Evolutionary conservation across 2,329 filamentous ascomycete species (phyloP).

Genomic region (Fusarium sp.): DNA sequence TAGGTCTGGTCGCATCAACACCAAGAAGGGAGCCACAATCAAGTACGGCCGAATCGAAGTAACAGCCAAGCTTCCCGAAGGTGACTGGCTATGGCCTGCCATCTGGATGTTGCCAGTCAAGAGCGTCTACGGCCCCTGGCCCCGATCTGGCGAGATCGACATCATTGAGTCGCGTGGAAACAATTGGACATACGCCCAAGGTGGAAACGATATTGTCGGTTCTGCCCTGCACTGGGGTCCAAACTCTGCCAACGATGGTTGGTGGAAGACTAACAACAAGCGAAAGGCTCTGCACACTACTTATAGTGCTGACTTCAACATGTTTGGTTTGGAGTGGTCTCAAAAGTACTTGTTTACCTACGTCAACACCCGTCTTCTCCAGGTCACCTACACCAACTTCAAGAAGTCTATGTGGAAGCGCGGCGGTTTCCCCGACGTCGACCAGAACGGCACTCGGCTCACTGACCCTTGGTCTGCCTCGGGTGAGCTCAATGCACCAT

Average conservation of each 20-base stretch:
- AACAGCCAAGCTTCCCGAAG: constrained; percentile 77
- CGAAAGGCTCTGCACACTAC: constrained; percentile 79
- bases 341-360: constrained; percentile 91
- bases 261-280: constrained; percentile 88
- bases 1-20: constrained; percentile 83
- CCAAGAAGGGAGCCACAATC: constrained; percentile 76
- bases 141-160: constrained; percentile 85
- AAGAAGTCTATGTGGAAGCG: constrained; percentile 75
- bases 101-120: constrained; percentile 89
- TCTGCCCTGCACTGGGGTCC: constrained; percentile 89
- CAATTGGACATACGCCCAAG: constrained; percentile 80
- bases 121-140: constrained; percentile 81
- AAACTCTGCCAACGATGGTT: constrained; percentile 77
- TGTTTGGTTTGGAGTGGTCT: constrained; percentile 86
- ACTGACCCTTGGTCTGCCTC: constrained; percentile 73
- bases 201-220: constrained; percentile 84
- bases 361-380: constrained; percentile 81
- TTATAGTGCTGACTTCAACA: constrained; percentile 77
- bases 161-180: constrained; percentile 86
- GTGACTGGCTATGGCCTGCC: constrained; percentile 93
- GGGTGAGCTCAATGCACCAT: constrained; percentile 73
- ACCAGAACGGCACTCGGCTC: constrained; percentile 74
- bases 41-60: constrained; percentile 88
- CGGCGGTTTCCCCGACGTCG: constrained; percentile 74
- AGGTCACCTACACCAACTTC: constrained; percentile 85